Evolutionary conservation across 441 rosid species (phyloP).

Genomic region (Croton laevigatus): DNA sequence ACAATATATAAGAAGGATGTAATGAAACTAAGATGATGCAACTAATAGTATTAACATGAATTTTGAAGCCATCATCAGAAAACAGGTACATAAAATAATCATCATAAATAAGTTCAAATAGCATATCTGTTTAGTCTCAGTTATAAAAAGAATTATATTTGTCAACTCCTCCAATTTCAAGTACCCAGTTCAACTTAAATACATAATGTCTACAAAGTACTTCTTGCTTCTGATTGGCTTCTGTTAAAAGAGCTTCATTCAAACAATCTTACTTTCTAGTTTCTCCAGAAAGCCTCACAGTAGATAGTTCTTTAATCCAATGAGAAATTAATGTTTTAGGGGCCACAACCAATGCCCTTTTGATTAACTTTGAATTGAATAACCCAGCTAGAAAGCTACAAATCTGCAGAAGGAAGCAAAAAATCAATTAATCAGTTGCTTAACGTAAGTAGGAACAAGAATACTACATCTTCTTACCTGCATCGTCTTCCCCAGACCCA

Average conservation of each 20-base stretch:
- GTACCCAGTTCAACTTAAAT: too few relatives aligned
- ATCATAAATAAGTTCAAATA: too few relatives aligned
- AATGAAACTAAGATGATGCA: too few relatives aligned
- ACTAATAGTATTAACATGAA: too few relatives aligned
- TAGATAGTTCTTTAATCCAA: constrained; percentile 90
- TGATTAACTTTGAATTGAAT: constrained; percentile 74
- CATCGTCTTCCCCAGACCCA: constrained; percentile 99
- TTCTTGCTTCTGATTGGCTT: background rate
- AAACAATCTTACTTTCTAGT: constrained; percentile 71
- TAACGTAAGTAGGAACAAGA: background rate
- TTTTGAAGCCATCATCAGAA: too few relatives aligned
- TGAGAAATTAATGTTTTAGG: constrained; percentile 92
- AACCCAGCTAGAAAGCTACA: constrained; percentile 93
- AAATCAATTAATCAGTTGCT: constrained; percentile 16
- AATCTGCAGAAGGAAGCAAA: constrained; percentile 46
- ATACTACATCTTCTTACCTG: constrained; percentile 49
- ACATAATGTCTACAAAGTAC: too few relatives aligned
- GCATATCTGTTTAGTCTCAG: too few relatives aligned
- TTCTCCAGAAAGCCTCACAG: constrained; percentile 76
- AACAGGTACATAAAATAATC: too few relatives aligned
- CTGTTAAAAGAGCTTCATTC: constrained; percentile 4
- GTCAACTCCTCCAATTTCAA: too few relatives aligned
- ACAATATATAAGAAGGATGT: too few relatives aligned
- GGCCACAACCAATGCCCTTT: constrained; percentile 79
- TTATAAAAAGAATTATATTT: too few relatives aligned